A percentile compares a stretch with the other conserved stretches of the same genome.
Evolutionary conservation across 2,329 filamentous ascomycete species (phyloP).

Genomic region (Colletotrichum abscissum): DNA sequence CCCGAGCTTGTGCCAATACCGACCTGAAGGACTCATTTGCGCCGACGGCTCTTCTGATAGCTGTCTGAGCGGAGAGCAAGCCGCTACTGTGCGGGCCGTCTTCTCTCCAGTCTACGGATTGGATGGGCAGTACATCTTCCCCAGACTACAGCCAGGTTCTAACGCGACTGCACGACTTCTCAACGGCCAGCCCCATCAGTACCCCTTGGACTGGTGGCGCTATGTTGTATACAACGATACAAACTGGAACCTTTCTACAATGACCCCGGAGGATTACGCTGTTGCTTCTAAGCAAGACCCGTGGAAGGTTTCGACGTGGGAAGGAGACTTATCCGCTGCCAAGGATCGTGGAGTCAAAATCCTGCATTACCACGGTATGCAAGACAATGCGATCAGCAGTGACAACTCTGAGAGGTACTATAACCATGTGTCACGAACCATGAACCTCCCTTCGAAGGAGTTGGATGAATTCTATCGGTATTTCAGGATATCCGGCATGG

Average conservation of each 20-base stretch:
- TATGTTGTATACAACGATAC: slow-evolving; percentile 42
- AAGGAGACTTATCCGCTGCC: slow-evolving; percentile 52
- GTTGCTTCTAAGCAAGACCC: slow-evolving; percentile 43
- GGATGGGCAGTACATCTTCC: slow-evolving; percentile 47
- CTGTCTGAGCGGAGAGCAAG: slow-evolving; percentile 49
- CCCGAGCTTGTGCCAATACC: slow-evolving; percentile 33
- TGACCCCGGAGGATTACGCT: slow-evolving; percentile 34
- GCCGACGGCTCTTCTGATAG: slow-evolving; percentile 46
- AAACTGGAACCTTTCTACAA: slow-evolving; percentile 10
- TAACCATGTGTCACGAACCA: slow-evolving; percentile 55
- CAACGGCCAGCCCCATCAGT: slow-evolving; percentile 7
- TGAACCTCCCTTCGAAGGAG: slow-evolving; percentile 44
- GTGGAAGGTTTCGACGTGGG: slow-evolving; percentile 51
- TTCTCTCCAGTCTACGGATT: slow-evolving; percentile 43
- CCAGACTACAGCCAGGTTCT: slow-evolving; percentile 59
- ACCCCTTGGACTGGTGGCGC: slow-evolving; percentile 41
- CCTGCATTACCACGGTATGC: slow-evolving; percentile 58
- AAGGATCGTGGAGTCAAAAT: slow-evolving; percentile 56
- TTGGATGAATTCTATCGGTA: slow-evolving; percentile 58
- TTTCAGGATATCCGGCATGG: slow-evolving; percentile 63
- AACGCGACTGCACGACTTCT: slow-evolving; percentile 39
- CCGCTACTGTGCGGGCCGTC: slow-evolving; percentile 41
- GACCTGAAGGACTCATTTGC: slow-evolving; percentile 51
- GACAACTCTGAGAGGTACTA: slow-evolving; percentile 61
- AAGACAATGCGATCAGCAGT: slow-evolving; percentile 54